Percentiles rank a stretch among this genome's conserved stretches.
phyloP scores from a whole-genome alignment of 1,284 basidiomycete genomes.

The Baeospora myosura region DNA sequence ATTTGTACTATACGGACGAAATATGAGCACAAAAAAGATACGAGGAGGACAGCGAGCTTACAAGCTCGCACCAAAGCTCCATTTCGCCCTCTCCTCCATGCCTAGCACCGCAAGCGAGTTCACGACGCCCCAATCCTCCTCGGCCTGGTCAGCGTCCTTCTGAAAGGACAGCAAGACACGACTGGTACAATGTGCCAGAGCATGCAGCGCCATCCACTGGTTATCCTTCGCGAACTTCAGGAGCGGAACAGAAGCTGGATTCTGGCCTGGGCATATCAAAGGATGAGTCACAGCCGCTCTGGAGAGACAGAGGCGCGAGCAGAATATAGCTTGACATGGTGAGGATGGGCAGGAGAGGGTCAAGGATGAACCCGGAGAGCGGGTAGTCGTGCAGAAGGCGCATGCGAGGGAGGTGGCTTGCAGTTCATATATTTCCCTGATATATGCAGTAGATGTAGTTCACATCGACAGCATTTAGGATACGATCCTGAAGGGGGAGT shows the following conservation, averaged over 20 bases:
- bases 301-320: constrained; percentile 67
- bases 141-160: constrained; percentile 33
- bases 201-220: constrained; percentile 73
- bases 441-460: constrained; percentile 4
- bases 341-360: constrained; percentile 42
- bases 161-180: constrained; percentile 55
- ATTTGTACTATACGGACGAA: neutral
- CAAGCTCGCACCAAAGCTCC: too few relatives aligned
- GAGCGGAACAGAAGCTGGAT: constrained; percentile 58
- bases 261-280: constrained; percentile 68
- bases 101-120: constrained; percentile 52
- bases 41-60: too few relatives aligned
- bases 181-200: constrained; percentile 59
- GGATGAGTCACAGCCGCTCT: constrained; percentile 60
- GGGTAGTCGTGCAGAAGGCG: constrained; percentile 59
- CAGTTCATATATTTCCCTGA: constrained; percentile 66
- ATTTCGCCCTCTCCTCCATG: constrained; percentile 62
- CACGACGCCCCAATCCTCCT: constrained; percentile 44
- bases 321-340: constrained; percentile 65
- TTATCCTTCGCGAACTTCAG: constrained; percentile 50
- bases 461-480: too few relatives aligned
- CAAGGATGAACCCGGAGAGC: constrained; percentile 41
- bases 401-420: constrained; percentile 53
- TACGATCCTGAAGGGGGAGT: too few relatives aligned
- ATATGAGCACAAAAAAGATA: too few relatives aligned